Percentiles rank a stretch among this genome's conserved stretches.
These are phyloP conservation scores for Elaeis guineensis DNA, from an alignment of 176 grass and related monocot species.

Conservation along the genomic window DNA sequence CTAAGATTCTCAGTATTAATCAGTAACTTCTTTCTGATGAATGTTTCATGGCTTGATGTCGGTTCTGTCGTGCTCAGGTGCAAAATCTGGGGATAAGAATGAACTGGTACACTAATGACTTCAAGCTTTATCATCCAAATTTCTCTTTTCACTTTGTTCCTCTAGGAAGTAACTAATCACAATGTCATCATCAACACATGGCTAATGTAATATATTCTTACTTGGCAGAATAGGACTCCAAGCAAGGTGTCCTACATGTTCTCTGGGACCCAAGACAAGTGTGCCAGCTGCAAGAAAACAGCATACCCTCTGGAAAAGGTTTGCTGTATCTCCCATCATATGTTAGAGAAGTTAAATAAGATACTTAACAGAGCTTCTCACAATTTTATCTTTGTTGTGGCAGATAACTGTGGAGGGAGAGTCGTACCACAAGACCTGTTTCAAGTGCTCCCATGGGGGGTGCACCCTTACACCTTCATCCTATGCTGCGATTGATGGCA, in stretches of 20 bases:
- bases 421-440: slow-evolving; percentile 88
- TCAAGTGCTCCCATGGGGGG: slow-evolving; percentile 72
- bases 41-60: no score
- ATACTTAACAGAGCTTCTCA: no score
- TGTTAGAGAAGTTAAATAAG: no score
- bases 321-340: neutral
- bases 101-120: slow-evolving; percentile 41
- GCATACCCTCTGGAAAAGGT: slow-evolving; percentile 98
- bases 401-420: slow-evolving; percentile 80
- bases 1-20: slow-evolving; percentile 3
- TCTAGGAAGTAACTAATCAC: slow-evolving; percentile 1
- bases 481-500: slow-evolving; percentile 86
- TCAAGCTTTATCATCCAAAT: neutral
- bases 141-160: slow-evolving; percentile 8
- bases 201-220: neutral
- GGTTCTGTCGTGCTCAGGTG: slow-evolving; percentile 31
- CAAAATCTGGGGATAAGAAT: slow-evolving; percentile 43
- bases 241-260: slow-evolving; percentile 83
- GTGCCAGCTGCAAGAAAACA: slow-evolving; percentile 71
- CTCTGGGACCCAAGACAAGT: slow-evolving; percentile 86
- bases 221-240: slow-evolving; percentile 52
- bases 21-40: neutral
- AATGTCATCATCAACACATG: neutral
- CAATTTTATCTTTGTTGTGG: neutral
- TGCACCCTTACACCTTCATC: slow-evolving; percentile 82